Conservation (phyloP, 202 grass and related monocot species). For the Tripidium arundinaceum region DNA sequence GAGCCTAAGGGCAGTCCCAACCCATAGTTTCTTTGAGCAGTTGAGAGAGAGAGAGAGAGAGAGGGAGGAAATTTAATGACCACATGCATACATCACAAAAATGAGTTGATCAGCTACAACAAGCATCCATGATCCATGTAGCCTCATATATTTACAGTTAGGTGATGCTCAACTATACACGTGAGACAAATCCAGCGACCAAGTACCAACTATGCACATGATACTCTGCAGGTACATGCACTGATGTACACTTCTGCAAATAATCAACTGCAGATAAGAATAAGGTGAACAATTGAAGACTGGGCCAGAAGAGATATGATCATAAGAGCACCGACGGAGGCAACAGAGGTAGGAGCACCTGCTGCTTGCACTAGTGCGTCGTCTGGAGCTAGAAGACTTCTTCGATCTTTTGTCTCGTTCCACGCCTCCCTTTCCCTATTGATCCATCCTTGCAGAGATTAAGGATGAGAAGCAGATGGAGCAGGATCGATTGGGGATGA, state of each 20-base stretch:
- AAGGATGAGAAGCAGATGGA: not conserved
- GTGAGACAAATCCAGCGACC: not conserved
- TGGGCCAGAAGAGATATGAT: not conserved
- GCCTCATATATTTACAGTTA: not conserved
- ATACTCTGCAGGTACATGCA: not conserved
- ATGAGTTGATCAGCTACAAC: too few relatives aligned
- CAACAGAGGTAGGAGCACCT: not conserved
- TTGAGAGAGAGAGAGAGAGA: not conserved
- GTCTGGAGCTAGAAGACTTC: not conserved
- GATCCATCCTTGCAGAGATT: not conserved
- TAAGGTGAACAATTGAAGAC: not conserved
- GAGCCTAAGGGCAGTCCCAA: not conserved
- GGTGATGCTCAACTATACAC: not conserved
- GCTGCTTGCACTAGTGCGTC: not conserved
- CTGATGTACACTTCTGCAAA: not conserved
- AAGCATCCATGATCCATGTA: not conserved
- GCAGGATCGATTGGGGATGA: not conserved
- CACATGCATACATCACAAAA: too few relatives aligned
- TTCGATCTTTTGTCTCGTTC: not conserved
- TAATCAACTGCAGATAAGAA: not conserved
- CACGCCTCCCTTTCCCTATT: not conserved
- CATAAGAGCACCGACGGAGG: not conserved
- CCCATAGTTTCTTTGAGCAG: not conserved
- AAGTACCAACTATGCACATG: not conserved
- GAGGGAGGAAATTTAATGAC: too few relatives aligned